Evolutionary conservation across 148 eudicot species (phyloP), one percentile per base, ranked within the genome.

Genomic region (Chenopodium formosanum): DNA sequence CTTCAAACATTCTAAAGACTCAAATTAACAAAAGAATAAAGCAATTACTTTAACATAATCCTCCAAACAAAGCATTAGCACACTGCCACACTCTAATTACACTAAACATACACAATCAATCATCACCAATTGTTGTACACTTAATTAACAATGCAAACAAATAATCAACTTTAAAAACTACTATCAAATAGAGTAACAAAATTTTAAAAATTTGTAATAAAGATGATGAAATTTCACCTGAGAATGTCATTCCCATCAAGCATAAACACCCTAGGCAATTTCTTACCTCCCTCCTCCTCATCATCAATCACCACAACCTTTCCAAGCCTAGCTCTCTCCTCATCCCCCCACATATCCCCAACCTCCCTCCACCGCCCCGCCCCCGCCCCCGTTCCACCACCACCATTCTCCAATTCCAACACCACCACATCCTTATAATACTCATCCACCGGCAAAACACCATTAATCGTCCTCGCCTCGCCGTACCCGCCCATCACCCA

Each of bases 401-500:
- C 73, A 46, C 87, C 90, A 62, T 80, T 83, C 74, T 78, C 82
- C 84, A 90, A 65, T 73, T 84, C 90, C 94, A 95, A 84, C 84
- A 90, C 95, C 79, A 91, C 91, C 19, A 88, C 91, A 78, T 94
- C 97, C 82, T 84, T 88, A 70, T 91, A 92, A 86, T 92, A 88
- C 82, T 94, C 93, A 79, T 96, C 98, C 80, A 96, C 93, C 0
- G 97, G 98, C 84, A 96, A 89, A 71, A 94, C 90, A 81, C 99
- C 99, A 2, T 89, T 81, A 9, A 96, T 89, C 53, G 94, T 92
- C 87, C 92, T 89, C 71, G 91, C 87, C 82, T 90, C 94, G 9
- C 99, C 97, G 60, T 95, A 95, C 56, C 99, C 99, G 1, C 99
- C 99, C 97, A 95, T 94, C 82, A 95, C 99, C 97, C 99, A 94